These are phyloP conservation scores for Pontederia crassipes DNA, from an alignment of 176 grass and related monocot genomes.

Conservation along the genomic window DNA sequence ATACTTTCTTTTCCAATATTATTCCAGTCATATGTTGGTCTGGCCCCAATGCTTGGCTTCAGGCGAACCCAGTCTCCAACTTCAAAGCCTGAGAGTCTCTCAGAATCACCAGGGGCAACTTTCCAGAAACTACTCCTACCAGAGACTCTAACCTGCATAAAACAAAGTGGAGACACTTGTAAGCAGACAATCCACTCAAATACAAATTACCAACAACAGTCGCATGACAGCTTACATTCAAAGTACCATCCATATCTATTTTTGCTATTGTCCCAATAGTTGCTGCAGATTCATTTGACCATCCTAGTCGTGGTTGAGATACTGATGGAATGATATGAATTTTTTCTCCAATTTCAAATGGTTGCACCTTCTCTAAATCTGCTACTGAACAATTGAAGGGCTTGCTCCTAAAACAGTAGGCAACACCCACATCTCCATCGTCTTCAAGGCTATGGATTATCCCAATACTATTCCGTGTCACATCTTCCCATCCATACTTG, in stretches of 20 bases:
- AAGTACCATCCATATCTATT: slow-evolving; percentile 96
- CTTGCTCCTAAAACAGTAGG: slow-evolving; percentile 83
- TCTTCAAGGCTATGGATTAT: slow-evolving; percentile 93
- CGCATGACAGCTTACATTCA: slow-evolving; percentile 53
- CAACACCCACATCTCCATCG: slow-evolving; percentile 91
- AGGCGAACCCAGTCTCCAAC: slow-evolving; percentile 95
- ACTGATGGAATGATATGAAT: slow-evolving; percentile 83
- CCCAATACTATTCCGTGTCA: slow-evolving; percentile 76
- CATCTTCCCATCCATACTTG: slow-evolving; percentile 99
- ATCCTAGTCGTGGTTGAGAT: slow-evolving; percentile 86
- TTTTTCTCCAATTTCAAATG: slow-evolving; percentile 81
- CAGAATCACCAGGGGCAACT: slow-evolving; percentile 97
- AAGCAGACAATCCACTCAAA: not conserved
- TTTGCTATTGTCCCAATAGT: slow-evolving; percentile 77
- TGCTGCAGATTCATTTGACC: slow-evolving; percentile 91
- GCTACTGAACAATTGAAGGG: slow-evolving; percentile 85
- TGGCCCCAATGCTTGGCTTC: slow-evolving; percentile 67
- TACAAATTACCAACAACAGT: not conserved
- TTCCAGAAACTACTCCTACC: slow-evolving; percentile 92
- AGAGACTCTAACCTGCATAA: slow-evolving; percentile 61
- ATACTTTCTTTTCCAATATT: slow-evolving; percentile 76
- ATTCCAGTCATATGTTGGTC: slow-evolving; percentile 93
- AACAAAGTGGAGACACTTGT: not conserved
- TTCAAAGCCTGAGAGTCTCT: slow-evolving; percentile 93
- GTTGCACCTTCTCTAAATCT: slow-evolving; percentile 72